Base-by-base conservation (phyloP, 2,329 filamentous ascomycete species). In the Chalaropsis ovoidea region DNA sequence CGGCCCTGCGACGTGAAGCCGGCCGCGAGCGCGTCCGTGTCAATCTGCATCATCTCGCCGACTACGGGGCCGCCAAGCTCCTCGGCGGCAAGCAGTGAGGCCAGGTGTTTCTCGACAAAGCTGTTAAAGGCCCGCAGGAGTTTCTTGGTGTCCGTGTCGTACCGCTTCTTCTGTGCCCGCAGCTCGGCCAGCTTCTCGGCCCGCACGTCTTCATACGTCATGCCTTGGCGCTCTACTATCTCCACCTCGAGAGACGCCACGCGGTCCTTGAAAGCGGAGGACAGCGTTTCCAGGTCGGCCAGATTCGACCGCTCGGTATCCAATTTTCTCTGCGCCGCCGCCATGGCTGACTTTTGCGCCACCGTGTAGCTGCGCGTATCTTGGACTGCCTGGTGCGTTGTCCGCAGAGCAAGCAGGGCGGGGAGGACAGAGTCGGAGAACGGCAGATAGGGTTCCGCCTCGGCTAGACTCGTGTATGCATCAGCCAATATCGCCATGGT, bases 51-150 rank as follows among this genome's bases (percentile, higher is more conserved):
- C 70, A 86, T 78, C 69, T 90, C 87, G 2, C 90, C 89, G 0
- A 92, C 89, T 11, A 91, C 86, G 0, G 90, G 90, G 0, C 90
- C 90, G 7, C 90, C 90, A 0, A 92, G 79, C 71, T 91, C 88
- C 75, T 95, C 90, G 0, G 89, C 88, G 6, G 89, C 90, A 54
- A 95, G 78, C 84, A 93, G 88, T 2, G 82, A 76, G 0, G 88
- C 87, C 0, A 95, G 79, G 49, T 84, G 81, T 54, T 83, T 77
- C 68, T 89, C 83, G 66, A 93, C 86, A 71, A 95, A 95, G 17
- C 76, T 77, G 69, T 86, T 82, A 65, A 95, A 79, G 0, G 82
- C 79, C 66, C 80, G 81, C 65, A 88, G 81, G 17, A 94, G 77
- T 52, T 76, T 78, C 1, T 78, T 77, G 1, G 85, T 86, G 69